These are phyloP conservation scores for Borovskyia barvae DNA, from an alignment of 208 protist genomes.

Conservation along the genomic window DNA sequence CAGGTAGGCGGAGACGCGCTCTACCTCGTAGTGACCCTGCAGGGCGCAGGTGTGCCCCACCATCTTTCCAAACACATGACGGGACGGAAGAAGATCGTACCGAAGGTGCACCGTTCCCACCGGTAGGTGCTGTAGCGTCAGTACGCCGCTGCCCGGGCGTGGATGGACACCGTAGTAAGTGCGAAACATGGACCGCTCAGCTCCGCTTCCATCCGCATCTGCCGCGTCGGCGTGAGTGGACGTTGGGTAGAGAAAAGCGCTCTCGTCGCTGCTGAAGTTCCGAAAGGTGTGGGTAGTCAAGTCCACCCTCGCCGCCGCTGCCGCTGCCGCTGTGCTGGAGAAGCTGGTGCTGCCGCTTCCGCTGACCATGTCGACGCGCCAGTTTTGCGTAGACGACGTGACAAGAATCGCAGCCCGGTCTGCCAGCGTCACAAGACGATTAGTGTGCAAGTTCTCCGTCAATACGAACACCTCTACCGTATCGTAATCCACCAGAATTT, in stretches of 20 bases:
- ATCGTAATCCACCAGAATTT: slow-evolving; percentile 76
- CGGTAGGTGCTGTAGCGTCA: slow-evolving; percentile 50
- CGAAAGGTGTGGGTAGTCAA: slow-evolving; percentile 17
- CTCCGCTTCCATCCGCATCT: neutral
- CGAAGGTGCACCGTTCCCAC: slow-evolving; percentile 55
- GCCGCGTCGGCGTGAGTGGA: neutral
- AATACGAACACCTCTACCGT: slow-evolving; percentile 71
- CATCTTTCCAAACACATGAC: slow-evolving; percentile 73
- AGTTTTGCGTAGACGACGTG: slow-evolving; percentile 68
- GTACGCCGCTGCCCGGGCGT: slow-evolving; percentile 33
- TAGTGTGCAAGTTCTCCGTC: slow-evolving; percentile 68
- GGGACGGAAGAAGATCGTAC: slow-evolving; percentile 77
- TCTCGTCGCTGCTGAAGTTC: slow-evolving; percentile 25
- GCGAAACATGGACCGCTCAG: slow-evolving; percentile 6
- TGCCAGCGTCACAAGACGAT: slow-evolving; percentile 73
- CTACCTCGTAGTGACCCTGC: slow-evolving; percentile 43
- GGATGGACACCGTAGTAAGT: slow-evolving; percentile 42
- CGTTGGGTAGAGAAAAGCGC: neutral
- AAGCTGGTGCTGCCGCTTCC: neutral
- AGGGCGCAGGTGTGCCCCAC: slow-evolving; percentile 45
- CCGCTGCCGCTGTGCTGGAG: neutral
- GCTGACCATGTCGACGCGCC: slow-evolving; percentile 35
- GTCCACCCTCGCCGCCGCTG: slow-evolving; percentile 2
- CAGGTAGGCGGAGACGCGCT: slow-evolving; percentile 81
- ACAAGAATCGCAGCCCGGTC: slow-evolving; percentile 49